These are phyloP conservation scores for Eucalyptus curtisii DNA, from an alignment of 345 rosid genomes.

Conservation along the genomic window DNA sequence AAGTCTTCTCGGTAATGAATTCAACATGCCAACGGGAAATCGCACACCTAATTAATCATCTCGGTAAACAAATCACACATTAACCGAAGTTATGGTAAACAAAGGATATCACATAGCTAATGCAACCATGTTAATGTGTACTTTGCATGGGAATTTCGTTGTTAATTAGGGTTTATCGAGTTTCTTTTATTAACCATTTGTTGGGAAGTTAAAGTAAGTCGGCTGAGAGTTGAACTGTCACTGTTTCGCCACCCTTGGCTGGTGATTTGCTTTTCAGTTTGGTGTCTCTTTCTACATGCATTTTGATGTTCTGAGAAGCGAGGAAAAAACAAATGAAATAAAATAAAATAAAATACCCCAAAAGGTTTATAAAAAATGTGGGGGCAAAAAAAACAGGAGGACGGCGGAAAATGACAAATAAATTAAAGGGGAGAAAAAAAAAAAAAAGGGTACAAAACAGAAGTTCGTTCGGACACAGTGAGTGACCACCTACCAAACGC, in stretches of 20 bases:
- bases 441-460: not conserved
- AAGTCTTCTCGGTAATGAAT: not conserved
- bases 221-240: conserved; percentile 32
- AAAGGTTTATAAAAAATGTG: not conserved
- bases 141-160: not conserved
- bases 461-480: not conserved
- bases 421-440: not conserved
- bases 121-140: not conserved
- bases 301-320: not conserved
- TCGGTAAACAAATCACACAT: not conserved
- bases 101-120: not conserved
- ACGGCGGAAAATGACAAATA: not conserved
- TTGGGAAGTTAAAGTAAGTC: conserved; percentile 3
- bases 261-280: not conserved
- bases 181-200: not conserved
- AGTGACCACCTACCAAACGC: not conserved
- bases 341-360: not conserved
- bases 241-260: conserved; percentile 5
- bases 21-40: not conserved
- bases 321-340: not conserved
- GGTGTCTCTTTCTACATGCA: not conserved
- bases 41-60: not conserved
- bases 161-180: not conserved
- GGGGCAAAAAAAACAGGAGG: not conserved
- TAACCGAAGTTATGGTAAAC: not conserved